Evolutionary conservation across 1,284 basidiomycete species (phyloP), one percentile per base, ranked within the genome.

Genomic region (Trichosporon ovoides): DNA sequence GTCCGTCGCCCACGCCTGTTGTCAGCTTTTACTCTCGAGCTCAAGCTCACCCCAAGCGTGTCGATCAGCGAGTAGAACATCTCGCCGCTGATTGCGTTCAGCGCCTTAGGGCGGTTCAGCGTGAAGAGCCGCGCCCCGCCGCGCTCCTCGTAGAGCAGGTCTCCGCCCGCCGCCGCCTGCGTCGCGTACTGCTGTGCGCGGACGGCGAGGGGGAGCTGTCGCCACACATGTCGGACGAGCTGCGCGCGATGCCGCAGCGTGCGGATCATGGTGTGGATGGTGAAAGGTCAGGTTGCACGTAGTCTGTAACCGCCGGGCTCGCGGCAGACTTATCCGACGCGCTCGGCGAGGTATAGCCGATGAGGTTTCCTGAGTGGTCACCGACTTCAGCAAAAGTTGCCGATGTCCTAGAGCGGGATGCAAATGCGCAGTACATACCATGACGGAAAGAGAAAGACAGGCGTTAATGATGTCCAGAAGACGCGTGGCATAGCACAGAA

Each of bases 71-170:
- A 69, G 35, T 83, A 74, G 51, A 98, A 84, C 91, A 98, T 98
- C 35, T 84, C 80, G 51, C 83, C 79, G 73, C 91, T 85, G 55
- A 98, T 81, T 1, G 92, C 87, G 79, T 99, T 98, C 38, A 91
- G 81, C 73, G 91, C 90, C 62, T 78, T 78, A 1, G 89, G 85
- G 52, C 94, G 83, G 72, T 98, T 94, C 24, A 60, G 52, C 6
- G 52, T 57, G 55, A 40, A 60, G n/a, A 60, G 13, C 4, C 58
- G 51, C 7, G 40, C 49, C 28, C 28, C 36, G 7, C 50, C 54
- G 34, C 19, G 35, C 18, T n/a, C 24, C 35, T 59, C 53, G 16
- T 55, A 54, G 28, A 34, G 7, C 33, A 58, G 38, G 7, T 43
- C 20, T 19, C 38, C 38, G 20, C 18, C 18, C 19, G 20, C 20